Percentiles rank a stretch among this genome's conserved stretches.
Conservation (phyloP, 2,329 filamentous ascomycete genomes). For the Parascedosporium putredinis region DNA sequence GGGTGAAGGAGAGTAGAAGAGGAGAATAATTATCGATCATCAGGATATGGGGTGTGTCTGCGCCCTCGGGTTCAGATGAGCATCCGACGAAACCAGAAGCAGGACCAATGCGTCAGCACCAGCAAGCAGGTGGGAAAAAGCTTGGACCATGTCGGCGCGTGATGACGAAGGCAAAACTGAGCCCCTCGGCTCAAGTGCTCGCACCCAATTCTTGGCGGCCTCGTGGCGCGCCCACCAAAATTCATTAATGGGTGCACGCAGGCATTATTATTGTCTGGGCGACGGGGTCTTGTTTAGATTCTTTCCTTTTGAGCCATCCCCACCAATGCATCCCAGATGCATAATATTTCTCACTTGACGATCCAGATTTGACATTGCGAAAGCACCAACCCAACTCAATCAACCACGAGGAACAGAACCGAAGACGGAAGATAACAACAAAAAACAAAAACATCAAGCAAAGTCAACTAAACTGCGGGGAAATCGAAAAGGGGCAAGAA, state of each 20-base stretch:
- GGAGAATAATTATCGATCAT: too few relatives aligned
- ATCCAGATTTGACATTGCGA: too few relatives aligned
- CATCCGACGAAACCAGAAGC: too few relatives aligned
- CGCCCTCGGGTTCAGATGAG: too few relatives aligned
- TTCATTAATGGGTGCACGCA: conserved; percentile 13
- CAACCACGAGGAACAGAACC: too few relatives aligned
- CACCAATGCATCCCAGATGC: background rate
- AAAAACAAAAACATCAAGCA: too few relatives aligned
- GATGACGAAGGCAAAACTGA: conserved; percentile 7
- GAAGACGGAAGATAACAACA: too few relatives aligned
- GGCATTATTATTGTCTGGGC: conserved; percentile 23
- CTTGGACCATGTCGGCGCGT: conserved; percentile 2
- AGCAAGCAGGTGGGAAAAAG: background rate
- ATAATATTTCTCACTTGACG: too few relatives aligned
- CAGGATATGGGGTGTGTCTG: background rate
- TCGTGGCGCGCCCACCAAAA: too few relatives aligned
- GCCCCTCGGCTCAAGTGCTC: background rate
- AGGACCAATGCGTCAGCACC: background rate
- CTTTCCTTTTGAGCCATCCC: conserved; percentile 4
- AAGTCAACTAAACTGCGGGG: too few relatives aligned
- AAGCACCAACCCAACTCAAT: too few relatives aligned
- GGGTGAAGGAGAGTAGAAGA: background rate
- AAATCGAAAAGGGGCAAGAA: too few relatives aligned
- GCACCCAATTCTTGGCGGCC: background rate
- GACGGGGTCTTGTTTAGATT: conserved; percentile 15